These are phyloP conservation scores for Globisporangium megalacanthum DNA, from an alignment of 352 stramenopile species.

Conservation along the genomic window DNA sequence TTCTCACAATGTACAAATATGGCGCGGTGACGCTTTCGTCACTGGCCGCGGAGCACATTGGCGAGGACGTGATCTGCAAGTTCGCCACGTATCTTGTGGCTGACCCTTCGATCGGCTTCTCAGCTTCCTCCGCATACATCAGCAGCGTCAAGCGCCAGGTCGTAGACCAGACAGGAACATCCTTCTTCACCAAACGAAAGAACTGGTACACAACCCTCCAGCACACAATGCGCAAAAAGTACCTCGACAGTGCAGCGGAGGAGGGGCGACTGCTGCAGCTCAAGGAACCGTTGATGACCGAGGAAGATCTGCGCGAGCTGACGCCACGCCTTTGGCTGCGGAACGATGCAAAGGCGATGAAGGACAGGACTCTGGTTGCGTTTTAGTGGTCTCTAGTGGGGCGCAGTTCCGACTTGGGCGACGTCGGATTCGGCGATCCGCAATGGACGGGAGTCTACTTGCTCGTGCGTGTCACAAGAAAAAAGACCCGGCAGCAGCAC, in stretches of 20 bases:
- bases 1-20: neutral
- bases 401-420: neutral
- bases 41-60: neutral
- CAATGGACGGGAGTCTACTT: neutral
- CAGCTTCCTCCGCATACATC: neutral
- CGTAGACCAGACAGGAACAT: neutral
- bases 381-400: neutral
- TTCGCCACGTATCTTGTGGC: neutral
- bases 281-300: neutral
- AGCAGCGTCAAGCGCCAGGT: neutral
- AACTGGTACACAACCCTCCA: neutral
- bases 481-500: neutral
- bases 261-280: neutral
- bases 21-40: neutral
- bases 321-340: neutral
- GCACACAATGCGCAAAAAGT: neutral
- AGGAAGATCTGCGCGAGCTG: neutral
- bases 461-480: neutral
- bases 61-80: neutral
- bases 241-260: neutral
- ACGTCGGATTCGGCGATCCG: neutral
- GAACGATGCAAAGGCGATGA: neutral
- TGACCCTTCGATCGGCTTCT: neutral
- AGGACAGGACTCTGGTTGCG: neutral
- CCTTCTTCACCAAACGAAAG: neutral